Conservation (phyloP, 208 protist genomes). For the Crithidia fasciculata region DNA sequence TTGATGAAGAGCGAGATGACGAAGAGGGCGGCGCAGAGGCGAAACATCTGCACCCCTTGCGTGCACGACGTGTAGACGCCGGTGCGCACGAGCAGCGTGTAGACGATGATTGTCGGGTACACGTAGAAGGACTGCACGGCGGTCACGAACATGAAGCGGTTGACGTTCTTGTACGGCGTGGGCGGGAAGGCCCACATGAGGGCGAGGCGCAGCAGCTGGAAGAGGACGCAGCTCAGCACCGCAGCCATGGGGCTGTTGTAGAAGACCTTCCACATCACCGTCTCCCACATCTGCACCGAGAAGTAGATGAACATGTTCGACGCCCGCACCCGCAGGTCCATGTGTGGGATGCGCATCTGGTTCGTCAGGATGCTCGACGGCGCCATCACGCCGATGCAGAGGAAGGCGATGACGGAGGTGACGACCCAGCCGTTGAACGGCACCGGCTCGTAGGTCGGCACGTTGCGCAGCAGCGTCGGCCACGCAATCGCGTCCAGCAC, state of each 20-base stretch:
- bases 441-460: conserved; percentile 51
- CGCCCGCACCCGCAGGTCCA: conserved; percentile 52
- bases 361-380: conserved; percentile 45
- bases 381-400: conserved; percentile 42
- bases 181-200: conserved; percentile 32
- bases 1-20: conserved; percentile 44
- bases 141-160: conserved; percentile 48
- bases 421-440: conserved; percentile 29
- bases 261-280: conserved; percentile 79
- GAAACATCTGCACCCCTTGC: conserved; percentile 58
- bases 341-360: conserved; percentile 46
- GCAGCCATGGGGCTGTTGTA: conserved; percentile 53
- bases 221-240: conserved; percentile 45
- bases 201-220: conserved; percentile 40
- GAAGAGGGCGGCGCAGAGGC: conserved; percentile 28
- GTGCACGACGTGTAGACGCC: conserved; percentile 53
- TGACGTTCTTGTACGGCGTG: conserved; percentile 74
- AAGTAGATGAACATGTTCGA: conserved; percentile 49
- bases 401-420: conserved; percentile 37
- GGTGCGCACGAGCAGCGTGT: conserved; percentile 47
- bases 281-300: conserved; percentile 42
- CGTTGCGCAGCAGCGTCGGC: conserved; percentile 58
- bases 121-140: conserved; percentile 39
- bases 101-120: conserved; percentile 37
- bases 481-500: conserved; percentile 71